Base-by-base conservation (phyloP, 1,284 basidiomycete species). In the Entoloma clypeatum region DNA sequence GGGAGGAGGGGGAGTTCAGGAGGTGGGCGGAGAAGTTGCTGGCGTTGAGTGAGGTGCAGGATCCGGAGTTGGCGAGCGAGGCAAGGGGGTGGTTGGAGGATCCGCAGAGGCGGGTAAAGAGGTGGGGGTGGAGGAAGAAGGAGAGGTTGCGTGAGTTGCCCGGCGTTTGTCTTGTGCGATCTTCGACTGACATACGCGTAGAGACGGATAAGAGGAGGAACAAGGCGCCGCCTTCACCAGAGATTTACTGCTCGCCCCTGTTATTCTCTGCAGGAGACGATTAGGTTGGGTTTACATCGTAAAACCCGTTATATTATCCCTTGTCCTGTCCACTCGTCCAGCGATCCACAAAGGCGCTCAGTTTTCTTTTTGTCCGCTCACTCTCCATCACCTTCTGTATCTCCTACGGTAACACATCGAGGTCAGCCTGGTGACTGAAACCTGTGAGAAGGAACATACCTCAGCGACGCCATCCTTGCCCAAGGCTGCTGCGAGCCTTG, bases 1-100 rank as follows among this genome's bases (percentile, higher is more conserved):
- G 64, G 11, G 56, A 67, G 13, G 51, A 61, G 19, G 53, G 49
- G 1, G 44, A 53, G 25, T 69, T 68, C 32, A 50, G 39, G 28
- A 36, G 44, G 16, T 68, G 64, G 64, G 64, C 52, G 9, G 40
- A 40, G 38, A 50, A 45, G 34, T 47, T 60, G 14, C 39, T 60
- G 13, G 40, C 42, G 21, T 41, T 63, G 31, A 54, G 50, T 30
- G 31, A 41, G 13, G 50, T 62, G 3, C 56, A 56, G 28, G 58
- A 67, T 46, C 53, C 57, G 1, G 28, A 29, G 2, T 35, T 53
- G 24, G 53, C 54, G 7, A 45, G 43, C 10, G 52, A 54, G 43
- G 57, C 63, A 28, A 49, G 51, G 33, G 41, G 35, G 8, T 64
- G 59, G 61, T 34, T 64, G 19, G 45, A 48, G 3, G 56, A 61